Evolutionary conservation across 164 flowering plant genomes (phyloP), one percentile per base, ranked within the genome.

Genomic region (Berberis vulgaris): DNA sequence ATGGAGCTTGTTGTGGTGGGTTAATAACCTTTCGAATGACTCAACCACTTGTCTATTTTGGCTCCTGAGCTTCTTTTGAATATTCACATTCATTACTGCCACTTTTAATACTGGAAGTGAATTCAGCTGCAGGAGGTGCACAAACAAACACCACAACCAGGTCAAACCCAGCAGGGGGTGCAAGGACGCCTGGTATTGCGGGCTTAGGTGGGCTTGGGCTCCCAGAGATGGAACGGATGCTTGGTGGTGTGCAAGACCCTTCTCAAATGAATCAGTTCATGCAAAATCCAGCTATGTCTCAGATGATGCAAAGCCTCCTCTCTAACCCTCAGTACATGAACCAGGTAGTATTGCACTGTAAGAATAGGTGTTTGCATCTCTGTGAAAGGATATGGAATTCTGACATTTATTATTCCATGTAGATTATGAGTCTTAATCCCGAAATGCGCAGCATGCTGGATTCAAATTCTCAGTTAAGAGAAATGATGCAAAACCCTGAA

Each of bases 201-300:
- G 96, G 92, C 3, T 72, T 88, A 59, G 85, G 87, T 41, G 88
- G 88, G 46, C 82, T 79, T 70, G 88, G 82, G 65, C 76, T 82
- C 43, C 91, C 91, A 11, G 87, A 77, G 38, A 61, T 93, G 69
- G 93, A 83, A 40, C 73, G 74, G 43, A 73, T 83, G 81, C 41
- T 83, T 42, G 76, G 82, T 75, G 83, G 81, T 59, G 66, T 72
- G 75, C 88, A 77, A 43, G 96, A 87, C 78, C 13, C 84, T 41
- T 56, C 82, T 63, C n/a, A 45, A 13, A 12, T 87, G 75, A 87
- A 72, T 66, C 96, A 91, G 75, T 45, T 89, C 8, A 59, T 94
- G 86, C 96, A 89, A 73, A 91, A 82, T 74, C 99, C 99, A 56
- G 90, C 89, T 49, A 64, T 94, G 45, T 72, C 93, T 2, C 99